These are phyloP conservation scores for Linum tenue DNA, from an alignment of 345 rosid genomes.

Conservation along the genomic window DNA sequence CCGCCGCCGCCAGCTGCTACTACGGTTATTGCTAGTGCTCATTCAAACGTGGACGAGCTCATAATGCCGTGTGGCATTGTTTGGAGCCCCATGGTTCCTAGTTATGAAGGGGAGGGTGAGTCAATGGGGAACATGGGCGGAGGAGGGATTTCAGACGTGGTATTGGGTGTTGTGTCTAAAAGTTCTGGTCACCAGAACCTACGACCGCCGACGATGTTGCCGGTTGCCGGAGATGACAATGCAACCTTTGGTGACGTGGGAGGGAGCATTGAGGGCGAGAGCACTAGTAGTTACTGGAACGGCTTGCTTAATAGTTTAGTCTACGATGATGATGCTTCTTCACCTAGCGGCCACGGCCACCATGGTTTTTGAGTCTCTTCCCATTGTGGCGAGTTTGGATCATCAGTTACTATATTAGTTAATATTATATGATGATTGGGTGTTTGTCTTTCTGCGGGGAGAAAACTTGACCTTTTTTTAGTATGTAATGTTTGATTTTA, in stretches of 20 bases:
- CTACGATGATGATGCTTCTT: not conserved
- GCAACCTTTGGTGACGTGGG: no score
- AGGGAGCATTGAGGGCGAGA: no score
- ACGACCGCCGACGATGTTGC: not conserved
- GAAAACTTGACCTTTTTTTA: no score
- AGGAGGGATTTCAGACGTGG: not conserved
- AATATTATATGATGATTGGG: no score
- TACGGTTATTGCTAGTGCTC: no score
- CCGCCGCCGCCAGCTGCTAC: not conserved
- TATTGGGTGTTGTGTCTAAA: not conserved
- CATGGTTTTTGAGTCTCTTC: not conserved
- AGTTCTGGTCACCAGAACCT: no score
- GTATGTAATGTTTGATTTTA: no score
- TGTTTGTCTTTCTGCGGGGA: no score
- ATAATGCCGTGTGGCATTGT: not conserved
- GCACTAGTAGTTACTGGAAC: not conserved
- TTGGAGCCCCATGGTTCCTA: not conserved
- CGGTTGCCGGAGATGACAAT: not conserved
- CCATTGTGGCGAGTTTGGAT: not conserved
- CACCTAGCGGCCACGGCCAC: not conserved
- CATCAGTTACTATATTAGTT: not conserved
- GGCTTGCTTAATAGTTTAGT: not conserved
- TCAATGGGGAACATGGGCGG: not conserved
- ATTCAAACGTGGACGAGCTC: not conserved
- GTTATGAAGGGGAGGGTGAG: not conserved